These are phyloP conservation scores for Nicotiana tabacum DNA, from an alignment of 257 asterid genomes.

Conservation along the genomic window DNA sequence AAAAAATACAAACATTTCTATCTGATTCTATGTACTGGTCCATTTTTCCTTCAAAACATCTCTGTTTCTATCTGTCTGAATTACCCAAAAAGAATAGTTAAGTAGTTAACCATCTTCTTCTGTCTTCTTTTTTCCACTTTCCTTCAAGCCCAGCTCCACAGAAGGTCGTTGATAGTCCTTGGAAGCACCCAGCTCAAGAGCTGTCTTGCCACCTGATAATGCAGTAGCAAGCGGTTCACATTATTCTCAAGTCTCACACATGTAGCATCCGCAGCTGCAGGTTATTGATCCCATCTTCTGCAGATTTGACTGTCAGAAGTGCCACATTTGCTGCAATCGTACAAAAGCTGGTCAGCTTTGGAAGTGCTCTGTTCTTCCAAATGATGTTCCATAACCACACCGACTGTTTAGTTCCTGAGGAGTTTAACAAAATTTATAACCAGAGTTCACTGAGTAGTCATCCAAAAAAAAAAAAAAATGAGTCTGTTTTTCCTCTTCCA, in stretches of 20 bases:
- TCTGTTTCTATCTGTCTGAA: background rate
- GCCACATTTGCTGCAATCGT: background rate
- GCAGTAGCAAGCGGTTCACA: background rate
- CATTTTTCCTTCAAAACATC: background rate
- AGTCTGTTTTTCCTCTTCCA: background rate
- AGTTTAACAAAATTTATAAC: background rate
- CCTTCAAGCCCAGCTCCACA: background rate
- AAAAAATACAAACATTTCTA: background rate
- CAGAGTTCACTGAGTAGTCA: background rate
- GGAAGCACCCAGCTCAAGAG: background rate
- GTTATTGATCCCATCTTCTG: background rate
- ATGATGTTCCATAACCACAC: background rate
- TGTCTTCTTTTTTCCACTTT: background rate
- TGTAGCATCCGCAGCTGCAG: background rate
- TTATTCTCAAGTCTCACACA: background rate
- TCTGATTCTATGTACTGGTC: background rate
- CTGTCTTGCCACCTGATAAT: background rate
- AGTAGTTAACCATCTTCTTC: background rate
- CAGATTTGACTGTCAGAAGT: background rate
- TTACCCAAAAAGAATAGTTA: background rate
- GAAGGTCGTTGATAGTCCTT: background rate
- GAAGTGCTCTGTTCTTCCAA: background rate
- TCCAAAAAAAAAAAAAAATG: background rate
- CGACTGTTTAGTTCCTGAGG: background rate
- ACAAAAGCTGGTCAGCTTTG: background rate